Base-by-base conservation (phyloP, 805 yeast genomes). In the Saturnispora quitensis region DNA sequence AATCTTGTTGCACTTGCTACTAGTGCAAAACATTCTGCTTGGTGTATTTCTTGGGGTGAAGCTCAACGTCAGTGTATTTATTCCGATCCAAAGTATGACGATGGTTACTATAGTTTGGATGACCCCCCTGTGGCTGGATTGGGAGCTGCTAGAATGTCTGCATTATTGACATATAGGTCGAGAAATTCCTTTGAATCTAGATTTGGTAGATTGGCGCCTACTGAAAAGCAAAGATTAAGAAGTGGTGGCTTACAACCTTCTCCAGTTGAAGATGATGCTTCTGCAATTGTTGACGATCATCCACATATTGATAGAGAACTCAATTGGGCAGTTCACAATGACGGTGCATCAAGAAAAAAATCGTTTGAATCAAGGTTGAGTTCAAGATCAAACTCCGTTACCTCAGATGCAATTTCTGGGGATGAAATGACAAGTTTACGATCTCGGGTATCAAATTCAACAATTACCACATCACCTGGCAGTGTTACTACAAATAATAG, bases 41-140 rank as follows among this genome's bases (percentile, higher is more conserved):
- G 99, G 99, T 93, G 98, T 58, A 93, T 93, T 40, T 87, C 96
- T 4, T 93, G 99, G 99, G 91, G 95, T 50, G 99, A 93, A 64
- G 95, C 99, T 2, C 99, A 93, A 69, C 78, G 99, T 60, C 99
- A 93, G 66, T 82, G 96, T 56, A 89, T 93, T 28, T 93, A 90
- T 68, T 84, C 96, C 12, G 99, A 93, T 65, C 98, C 98, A 9
- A 85, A 86, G 63, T 93, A 89, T 66, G 75, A 78, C 51, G 97
- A 90, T 62, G 99, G 99, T 1, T 89, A 87, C 68, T 91, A 88
- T 64, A 70, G 81, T 12, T 71, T 77, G 33, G 76, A 77, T n/a
- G 88, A 84, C 51, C 95, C 89, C 4, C 99, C 99, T 3, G 73
- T 72, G 24, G 76, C 82, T 9, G 99, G 99, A 0, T 70, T 93